Base-by-base conservation (phyloP, 2,329 filamentous ascomycete genomes). In the Chalara sp. region DNA sequence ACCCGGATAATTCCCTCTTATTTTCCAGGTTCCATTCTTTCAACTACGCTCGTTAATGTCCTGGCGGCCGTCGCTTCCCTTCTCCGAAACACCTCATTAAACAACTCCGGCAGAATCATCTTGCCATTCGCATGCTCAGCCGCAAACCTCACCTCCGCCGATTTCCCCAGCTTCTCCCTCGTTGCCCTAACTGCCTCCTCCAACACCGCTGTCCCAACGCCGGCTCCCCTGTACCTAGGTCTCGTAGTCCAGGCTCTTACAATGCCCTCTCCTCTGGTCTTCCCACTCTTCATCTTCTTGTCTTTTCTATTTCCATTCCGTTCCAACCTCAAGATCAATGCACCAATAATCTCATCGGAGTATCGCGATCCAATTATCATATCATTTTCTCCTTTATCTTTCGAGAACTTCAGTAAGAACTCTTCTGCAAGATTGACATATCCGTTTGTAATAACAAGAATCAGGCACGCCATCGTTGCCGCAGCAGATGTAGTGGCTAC, bases 211-310 rank as follows among this genome's bases (percentile, higher is more conserved):
- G 73, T 76, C 3, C 89, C 90, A 29, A 95, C 74, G 0, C 89
- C 89, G 55, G 81, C 80, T 32, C 79, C 74, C 30, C 90, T 78
- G 65, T 89, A 89, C 58, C 76, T 74, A 47, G 83, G 69, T 63
- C 76, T 76, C 1, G 89, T 87, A 2, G 89, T 92, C 89, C 90
- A 96, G 1, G 87, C 89, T 32, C 87, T 80, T 51, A 96, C 84
- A 46, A 89, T 72, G 6, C 84, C 87, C 55, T 78, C 78, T 48
- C 84, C 85, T 35, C 83, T 80, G 57, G 74, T 72, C 50, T 67
- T 66, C 28, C 61, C 61, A 32, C 55, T 61, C 6, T 21, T 21
- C 55, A 47, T 52, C 59, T 53, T 58, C 52, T 59, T 58, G 28
- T 52, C 53, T 8, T 53, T 45, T 1, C 53, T 52, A 50, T 53